Evolutionary conservation across 2,329 filamentous ascomycete genomes (phyloP).

Genomic region (Gaeumannomyces tritici): DNA sequence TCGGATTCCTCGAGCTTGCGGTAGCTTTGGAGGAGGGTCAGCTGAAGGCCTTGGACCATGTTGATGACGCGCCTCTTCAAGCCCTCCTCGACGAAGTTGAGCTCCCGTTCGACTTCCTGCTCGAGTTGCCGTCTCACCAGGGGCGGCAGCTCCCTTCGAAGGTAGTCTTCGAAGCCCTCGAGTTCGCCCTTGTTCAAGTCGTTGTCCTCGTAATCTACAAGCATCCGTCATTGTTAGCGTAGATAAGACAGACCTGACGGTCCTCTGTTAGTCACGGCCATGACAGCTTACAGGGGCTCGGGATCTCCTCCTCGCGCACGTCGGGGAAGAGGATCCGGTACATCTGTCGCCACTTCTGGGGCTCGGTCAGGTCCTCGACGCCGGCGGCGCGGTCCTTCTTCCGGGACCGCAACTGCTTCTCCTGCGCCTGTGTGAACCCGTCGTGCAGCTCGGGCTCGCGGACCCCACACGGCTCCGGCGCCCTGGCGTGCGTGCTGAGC

Average conservation of each 20-base stretch:
- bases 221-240: neutral
- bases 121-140: neutral
- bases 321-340: conserved; percentile 26
- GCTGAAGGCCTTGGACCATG: neutral
- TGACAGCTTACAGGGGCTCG: conserved; percentile 21
- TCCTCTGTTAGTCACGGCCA: neutral
- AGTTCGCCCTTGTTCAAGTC: neutral
- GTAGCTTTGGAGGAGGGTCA: neutral
- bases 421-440: conserved; percentile 25
- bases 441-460: conserved; percentile 17
- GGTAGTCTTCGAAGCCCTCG: neutral
- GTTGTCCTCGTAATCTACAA: neutral
- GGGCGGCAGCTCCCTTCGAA: neutral
- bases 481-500: conserved; percentile 21
- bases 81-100: conserved; percentile 1
- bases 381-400: conserved; percentile 12
- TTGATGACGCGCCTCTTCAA: neutral
- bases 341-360: conserved; percentile 26
- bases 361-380: conserved; percentile 16
- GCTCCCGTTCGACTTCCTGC: neutral
- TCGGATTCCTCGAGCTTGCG: neutral
- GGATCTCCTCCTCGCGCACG: conserved; percentile 15
- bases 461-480: conserved; percentile 13
- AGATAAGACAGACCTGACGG: too few relatives aligned
- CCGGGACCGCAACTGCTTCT: conserved; percentile 22